These are phyloP conservation scores for Xerocomus cyaneibrunnescens DNA, from an alignment of 1,284 basidiomycete genomes.

Conservation along the genomic window DNA sequence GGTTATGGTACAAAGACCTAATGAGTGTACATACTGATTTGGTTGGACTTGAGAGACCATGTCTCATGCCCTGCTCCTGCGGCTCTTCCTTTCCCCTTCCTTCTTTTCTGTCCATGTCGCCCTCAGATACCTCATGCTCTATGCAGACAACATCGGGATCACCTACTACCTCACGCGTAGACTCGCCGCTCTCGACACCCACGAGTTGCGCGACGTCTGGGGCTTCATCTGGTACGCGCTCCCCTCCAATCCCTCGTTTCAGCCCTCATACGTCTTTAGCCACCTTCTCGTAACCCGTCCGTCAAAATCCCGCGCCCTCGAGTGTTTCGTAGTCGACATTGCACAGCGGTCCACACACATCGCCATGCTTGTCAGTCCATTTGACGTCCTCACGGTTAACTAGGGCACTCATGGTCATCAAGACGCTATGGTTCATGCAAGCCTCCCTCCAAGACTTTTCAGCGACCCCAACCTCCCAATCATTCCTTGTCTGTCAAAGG, in stretches of 20 bases:
- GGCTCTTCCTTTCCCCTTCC: constrained; percentile 85
- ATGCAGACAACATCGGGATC: constrained; percentile 93
- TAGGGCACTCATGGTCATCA: constrained; percentile 20
- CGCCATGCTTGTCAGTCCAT: constrained; percentile 80
- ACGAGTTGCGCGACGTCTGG: constrained; percentile 93
- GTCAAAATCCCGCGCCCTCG: constrained; percentile 85
- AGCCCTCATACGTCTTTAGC: constrained; percentile 44
- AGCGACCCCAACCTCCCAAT: constrained; percentile 62
- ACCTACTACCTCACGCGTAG: constrained; percentile 92
- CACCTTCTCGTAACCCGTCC: constrained; percentile 91
- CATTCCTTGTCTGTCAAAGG: constrained; percentile 92
- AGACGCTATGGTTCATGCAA: constrained; percentile 99
- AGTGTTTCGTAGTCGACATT: constrained; percentile 86
- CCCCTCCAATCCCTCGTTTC: constrained; percentile 9
- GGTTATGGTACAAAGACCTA: too few species aligned
- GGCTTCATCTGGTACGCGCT: constrained; percentile 84
- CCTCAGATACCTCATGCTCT: constrained; percentile 83
- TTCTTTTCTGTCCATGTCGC: constrained; percentile 93
- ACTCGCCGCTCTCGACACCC: constrained; percentile 72
- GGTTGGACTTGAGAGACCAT: background rate
- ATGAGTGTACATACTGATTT: too few species aligned
- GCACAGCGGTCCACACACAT: constrained; percentile 90
- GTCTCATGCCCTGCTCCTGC: constrained; percentile 81
- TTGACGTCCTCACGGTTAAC: constrained; percentile 12
- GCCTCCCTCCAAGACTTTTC: constrained; percentile 89